phyloP scores from a whole-genome alignment of 2,329 filamentous ascomycete species.

The Phaeosphaeria sp. region DNA sequence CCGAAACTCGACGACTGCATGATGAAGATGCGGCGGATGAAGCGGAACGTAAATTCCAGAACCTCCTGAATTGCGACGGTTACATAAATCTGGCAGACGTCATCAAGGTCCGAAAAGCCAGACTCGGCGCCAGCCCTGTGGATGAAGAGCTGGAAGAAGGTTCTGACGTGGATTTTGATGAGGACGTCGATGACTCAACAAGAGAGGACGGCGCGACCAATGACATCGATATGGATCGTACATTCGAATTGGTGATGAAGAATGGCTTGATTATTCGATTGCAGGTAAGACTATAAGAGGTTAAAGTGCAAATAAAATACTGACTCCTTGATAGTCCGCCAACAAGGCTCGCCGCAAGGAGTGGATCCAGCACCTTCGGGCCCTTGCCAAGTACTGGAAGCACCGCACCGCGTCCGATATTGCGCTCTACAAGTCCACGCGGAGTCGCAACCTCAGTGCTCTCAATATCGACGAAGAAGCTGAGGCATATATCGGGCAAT shows the following conservation, averaged over 20 bases:
- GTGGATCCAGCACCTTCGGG: constrained; percentile 66
- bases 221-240: constrained; percentile 62
- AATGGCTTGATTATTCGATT: constrained; percentile 68
- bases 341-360: constrained; percentile 63
- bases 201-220: constrained; percentile 61
- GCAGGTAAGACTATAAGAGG: constrained; percentile 48
- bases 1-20: constrained; percentile 55
- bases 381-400: constrained; percentile 68
- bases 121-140: constrained; percentile 57
- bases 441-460: constrained; percentile 63
- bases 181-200: constrained; percentile 53
- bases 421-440: constrained; percentile 62
- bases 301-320: too few relatives aligned
- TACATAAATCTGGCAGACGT: constrained; percentile 68
- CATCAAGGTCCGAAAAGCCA: constrained; percentile 62
- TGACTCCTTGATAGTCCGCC: constrained; percentile 50
- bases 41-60: constrained; percentile 63
- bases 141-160: constrained; percentile 60
- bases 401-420: constrained; percentile 63
- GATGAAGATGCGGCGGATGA: constrained; percentile 68
- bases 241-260: constrained; percentile 67
- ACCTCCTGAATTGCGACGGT: constrained; percentile 66
- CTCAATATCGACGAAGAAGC: constrained; percentile 70
- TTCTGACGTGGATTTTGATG: constrained; percentile 63
- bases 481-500: constrained; percentile 70